Conservation (phyloP, 768 basidiomycete species). For the Pisolithus marmoratus region DNA sequence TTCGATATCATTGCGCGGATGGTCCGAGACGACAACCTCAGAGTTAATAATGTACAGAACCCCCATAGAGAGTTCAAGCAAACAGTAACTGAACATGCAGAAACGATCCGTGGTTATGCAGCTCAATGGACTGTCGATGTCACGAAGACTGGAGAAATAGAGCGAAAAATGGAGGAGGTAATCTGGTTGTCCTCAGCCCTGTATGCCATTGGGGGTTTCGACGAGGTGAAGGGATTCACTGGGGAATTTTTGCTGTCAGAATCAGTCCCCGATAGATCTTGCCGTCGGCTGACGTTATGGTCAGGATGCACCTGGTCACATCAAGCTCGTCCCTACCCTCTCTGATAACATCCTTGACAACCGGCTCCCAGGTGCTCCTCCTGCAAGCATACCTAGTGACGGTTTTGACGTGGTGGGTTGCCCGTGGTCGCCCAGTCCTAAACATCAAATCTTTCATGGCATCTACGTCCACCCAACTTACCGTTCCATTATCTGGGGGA, state of each 20-base stretch:
- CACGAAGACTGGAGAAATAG: conserved; percentile 31
- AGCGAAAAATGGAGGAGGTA: conserved; percentile 60
- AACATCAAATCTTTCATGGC: conserved; percentile 28
- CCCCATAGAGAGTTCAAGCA: conserved; percentile 17
- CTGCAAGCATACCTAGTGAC: conserved; percentile 24
- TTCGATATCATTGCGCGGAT: conserved; percentile 52
- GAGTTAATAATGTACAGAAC: neutral
- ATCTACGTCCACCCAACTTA: conserved; percentile 17
- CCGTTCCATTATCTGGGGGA: too few relatives aligned
- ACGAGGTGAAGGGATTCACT: conserved; percentile 42
- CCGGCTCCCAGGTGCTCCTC: conserved; percentile 17
- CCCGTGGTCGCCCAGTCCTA: conserved; percentile 24
- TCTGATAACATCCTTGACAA: conserved; percentile 10
- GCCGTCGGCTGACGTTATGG: too few relatives aligned
- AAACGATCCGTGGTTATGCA: conserved; percentile 15
- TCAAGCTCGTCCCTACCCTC: conserved; percentile 26
- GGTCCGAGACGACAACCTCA: conserved; percentile 38
- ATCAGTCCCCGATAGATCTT: neutral
- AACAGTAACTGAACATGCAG: neutral
- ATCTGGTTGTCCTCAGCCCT: conserved; percentile 48
- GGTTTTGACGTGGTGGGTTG: conserved; percentile 24
- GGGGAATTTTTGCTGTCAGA: conserved; percentile 47
- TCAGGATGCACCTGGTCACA: conserved; percentile 27
- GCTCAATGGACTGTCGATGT: conserved; percentile 40
- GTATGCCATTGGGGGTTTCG: conserved; percentile 53